A percentile compares a stretch with the other conserved stretches of the same genome.
Evolutionary conservation across 805 yeast genomes (phyloP).

Genomic region (Monosporozyma aquatica): DNA sequence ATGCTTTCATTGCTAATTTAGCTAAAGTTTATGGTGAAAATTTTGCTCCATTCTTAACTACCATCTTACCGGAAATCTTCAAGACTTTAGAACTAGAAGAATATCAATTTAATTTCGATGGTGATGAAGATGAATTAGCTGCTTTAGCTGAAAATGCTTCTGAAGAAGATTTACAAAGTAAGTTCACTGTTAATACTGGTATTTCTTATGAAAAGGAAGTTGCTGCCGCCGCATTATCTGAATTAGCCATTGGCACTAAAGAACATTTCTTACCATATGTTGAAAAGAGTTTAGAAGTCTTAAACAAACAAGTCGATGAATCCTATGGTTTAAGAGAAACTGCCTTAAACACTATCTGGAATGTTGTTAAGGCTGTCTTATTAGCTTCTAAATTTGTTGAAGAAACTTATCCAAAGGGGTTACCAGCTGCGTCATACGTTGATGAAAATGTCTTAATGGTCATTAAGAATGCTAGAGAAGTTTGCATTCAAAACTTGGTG

Average conservation of each 20-base stretch:
- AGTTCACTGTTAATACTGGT: slow-evolving; percentile 85
- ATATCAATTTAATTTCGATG: slow-evolving; percentile 54
- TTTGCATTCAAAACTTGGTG: slow-evolving; percentile 51
- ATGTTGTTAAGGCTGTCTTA: slow-evolving; percentile 63
- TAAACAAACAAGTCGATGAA: slow-evolving; percentile 66
- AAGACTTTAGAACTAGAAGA: slow-evolving; percentile 82
- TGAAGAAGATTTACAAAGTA: slow-evolving; percentile 58
- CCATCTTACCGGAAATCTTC: slow-evolving; percentile 75
- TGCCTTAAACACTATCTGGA: slow-evolving; percentile 77
- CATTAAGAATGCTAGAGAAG: slow-evolving; percentile 56
- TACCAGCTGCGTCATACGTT: slow-evolving; percentile 51
- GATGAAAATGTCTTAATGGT: slow-evolving; percentile 49
- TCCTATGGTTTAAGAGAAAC: slow-evolving; percentile 89
- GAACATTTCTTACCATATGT: slow-evolving; percentile 70
- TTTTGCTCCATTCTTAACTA: slow-evolving; percentile 76
- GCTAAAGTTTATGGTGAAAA: slow-evolving; percentile 91
- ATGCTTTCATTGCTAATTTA: slow-evolving; percentile 84
- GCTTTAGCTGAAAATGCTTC: slow-evolving; percentile 40
- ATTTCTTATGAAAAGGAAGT: slow-evolving; percentile 92
- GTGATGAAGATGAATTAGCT: slow-evolving; percentile 39
- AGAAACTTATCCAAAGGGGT: slow-evolving; percentile 52
- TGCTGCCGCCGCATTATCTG: slow-evolving; percentile 84
- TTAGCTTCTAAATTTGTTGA: slow-evolving; percentile 38
- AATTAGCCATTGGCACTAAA: slow-evolving; percentile 81
- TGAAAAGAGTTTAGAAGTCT: slow-evolving; percentile 54